A percentile compares a stretch with the other conserved stretches of the same genome.
Evolutionary conservation across 2,329 filamentous ascomycete species (phyloP).

Genomic region (Madurella fahalii): DNA sequence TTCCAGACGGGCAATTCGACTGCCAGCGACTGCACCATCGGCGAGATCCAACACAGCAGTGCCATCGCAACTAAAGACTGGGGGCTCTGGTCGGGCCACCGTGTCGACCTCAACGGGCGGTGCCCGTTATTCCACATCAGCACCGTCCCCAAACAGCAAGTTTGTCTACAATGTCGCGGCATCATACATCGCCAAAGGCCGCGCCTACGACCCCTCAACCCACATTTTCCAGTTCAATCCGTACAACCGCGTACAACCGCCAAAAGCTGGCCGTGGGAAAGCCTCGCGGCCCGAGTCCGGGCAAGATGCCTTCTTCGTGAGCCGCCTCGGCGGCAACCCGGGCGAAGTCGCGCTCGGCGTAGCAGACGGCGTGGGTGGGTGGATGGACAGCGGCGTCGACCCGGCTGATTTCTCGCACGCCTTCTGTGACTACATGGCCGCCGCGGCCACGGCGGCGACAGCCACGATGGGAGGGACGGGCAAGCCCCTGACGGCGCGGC

Average conservation of each 20-base stretch:
- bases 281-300: conserved; percentile 70
- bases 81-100: background rate
- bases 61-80: background rate
- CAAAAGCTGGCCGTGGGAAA: conserved; percentile 46
- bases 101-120: background rate
- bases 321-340: conserved; percentile 64
- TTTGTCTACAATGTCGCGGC: conserved; percentile 70
- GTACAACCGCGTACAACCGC: conserved; percentile 54
- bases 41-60: background rate
- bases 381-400: conserved; percentile 88
- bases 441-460: conserved; percentile 60
- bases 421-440: conserved; percentile 89
- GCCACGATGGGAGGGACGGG: conserved; percentile 23
- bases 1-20: background rate
- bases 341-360: conserved; percentile 78
- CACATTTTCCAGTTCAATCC: conserved; percentile 72
- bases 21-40: background rate
- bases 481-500: conserved; percentile 54
- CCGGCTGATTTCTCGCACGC: conserved; percentile 94
- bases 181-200: conserved; percentile 70
- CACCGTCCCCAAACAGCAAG: conserved; percentile 10
- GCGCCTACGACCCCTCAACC: conserved; percentile 60
- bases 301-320: conserved; percentile 94
- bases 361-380: conserved; percentile 92
- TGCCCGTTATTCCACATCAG: conserved; percentile 9